Evolutionary conservation across 2,329 filamentous ascomycete species (phyloP).

Genomic region (Cadophora gregata): DNA sequence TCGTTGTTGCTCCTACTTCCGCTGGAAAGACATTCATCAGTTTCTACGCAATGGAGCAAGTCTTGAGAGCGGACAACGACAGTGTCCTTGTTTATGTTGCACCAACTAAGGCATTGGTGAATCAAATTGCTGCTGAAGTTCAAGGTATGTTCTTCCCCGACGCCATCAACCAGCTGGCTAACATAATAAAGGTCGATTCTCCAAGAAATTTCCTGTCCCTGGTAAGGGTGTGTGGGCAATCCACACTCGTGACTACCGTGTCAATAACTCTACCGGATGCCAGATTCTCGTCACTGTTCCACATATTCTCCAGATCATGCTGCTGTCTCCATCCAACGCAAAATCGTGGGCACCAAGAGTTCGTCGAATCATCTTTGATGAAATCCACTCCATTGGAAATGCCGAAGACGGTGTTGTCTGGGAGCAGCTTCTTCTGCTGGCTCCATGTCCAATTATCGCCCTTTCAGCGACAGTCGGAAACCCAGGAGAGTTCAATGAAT

Average conservation of each 20-base stretch:
- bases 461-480: constrained; percentile 83
- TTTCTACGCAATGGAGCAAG: constrained; percentile 83
- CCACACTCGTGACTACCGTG: constrained; percentile 75
- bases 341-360: constrained; percentile 70
- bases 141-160: constrained; percentile 54
- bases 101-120: constrained; percentile 81
- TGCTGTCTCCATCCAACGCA: constrained; percentile 69
- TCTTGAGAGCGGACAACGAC: constrained; percentile 71
- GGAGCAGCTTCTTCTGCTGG: constrained; percentile 77
- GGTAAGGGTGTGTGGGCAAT: constrained; percentile 79
- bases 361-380: constrained; percentile 81
- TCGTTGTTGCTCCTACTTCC: constrained; percentile 79
- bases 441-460: constrained; percentile 79
- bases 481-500: constrained; percentile 70
- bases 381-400: constrained; percentile 81
- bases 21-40: constrained; percentile 85
- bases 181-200: constrained; percentile 57
- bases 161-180: constrained; percentile 21
- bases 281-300: constrained; percentile 81
- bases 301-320: constrained; percentile 80
- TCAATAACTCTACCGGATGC: constrained; percentile 75
- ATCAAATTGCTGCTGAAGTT: constrained; percentile 82
- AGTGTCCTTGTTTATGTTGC: constrained; percentile 79
- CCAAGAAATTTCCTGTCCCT: constrained; percentile 62
- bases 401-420: constrained; percentile 77